phyloP scores from a whole-genome alignment of 495 filamentous ascomycete genomes.

The Penicillium crystallinum region DNA sequence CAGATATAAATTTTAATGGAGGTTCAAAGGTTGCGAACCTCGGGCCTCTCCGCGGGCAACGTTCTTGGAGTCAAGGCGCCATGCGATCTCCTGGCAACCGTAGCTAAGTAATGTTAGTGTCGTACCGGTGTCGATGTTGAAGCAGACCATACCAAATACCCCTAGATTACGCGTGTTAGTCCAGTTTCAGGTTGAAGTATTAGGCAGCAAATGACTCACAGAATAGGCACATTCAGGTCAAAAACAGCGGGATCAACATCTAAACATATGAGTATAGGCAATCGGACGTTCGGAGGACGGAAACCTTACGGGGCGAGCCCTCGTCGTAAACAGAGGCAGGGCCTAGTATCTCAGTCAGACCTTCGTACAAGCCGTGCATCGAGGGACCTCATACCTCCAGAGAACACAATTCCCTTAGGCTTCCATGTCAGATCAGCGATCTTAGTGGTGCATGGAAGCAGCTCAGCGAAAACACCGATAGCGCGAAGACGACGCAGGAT shows the following conservation, averaged over 20 bases:
- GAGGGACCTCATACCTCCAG: slow-evolving; percentile 21
- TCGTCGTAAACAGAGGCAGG: slow-evolving; percentile 71
- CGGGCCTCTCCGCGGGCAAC: slow-evolving; percentile 66
- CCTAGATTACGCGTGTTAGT: too few species aligned
- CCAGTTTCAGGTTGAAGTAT: not conserved
- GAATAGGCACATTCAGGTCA: slow-evolving; percentile 68
- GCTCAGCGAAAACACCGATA: slow-evolving; percentile 83
- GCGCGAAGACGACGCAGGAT: slow-evolving; percentile 72
- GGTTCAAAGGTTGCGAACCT: too few species aligned
- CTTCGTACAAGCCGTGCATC: too few species aligned
- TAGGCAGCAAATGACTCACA: slow-evolving; percentile 52
- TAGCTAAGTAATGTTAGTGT: slow-evolving; percentile 41
- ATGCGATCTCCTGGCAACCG: slow-evolving; percentile 78
- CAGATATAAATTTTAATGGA: too few species aligned
- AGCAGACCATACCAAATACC: too few species aligned
- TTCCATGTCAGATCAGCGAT: slow-evolving; percentile 70
- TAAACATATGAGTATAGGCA: too few species aligned
- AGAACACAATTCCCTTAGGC: slow-evolving; percentile 56
- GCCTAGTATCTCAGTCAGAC: slow-evolving; percentile 17
- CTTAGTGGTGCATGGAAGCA: slow-evolving; percentile 90
- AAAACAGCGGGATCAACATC: slow-evolving; percentile 74
- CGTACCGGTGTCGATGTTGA: too few species aligned
- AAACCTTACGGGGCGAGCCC: slow-evolving; percentile 46
- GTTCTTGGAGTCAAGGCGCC: slow-evolving; percentile 59
- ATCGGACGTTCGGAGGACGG: slow-evolving; percentile 12